These are phyloP conservation scores for Claviceps sorghi DNA, from an alignment of 2,329 filamentous ascomycete species.

Conservation along the genomic window DNA sequence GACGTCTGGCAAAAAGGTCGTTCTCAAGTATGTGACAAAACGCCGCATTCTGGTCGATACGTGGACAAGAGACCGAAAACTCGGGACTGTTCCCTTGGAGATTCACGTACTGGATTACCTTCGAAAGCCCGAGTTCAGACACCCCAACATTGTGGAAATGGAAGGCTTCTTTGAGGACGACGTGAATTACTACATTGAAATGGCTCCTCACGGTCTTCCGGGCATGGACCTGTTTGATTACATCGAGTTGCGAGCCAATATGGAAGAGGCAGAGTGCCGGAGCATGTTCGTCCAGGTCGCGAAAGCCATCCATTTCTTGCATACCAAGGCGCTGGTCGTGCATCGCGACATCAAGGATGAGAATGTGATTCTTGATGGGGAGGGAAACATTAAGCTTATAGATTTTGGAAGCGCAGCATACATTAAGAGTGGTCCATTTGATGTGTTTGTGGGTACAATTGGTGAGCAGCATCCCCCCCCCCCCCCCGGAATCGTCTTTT, in stretches of 20 bases:
- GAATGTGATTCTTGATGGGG: constrained; percentile 90
- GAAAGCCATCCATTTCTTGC: constrained; percentile 76
- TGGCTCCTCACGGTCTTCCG: constrained; percentile 85
- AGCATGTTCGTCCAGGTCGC: constrained; percentile 94
- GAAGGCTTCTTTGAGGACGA: constrained; percentile 64
- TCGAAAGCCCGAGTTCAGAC: constrained; percentile 52
- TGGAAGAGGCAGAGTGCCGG: constrained; percentile 87
- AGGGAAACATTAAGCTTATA: constrained; percentile 90
- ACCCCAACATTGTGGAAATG: constrained; percentile 61
- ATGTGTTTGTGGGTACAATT: constrained; percentile 97
- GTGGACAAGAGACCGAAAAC: constrained; percentile 83
- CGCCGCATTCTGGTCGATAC: constrained; percentile 93
- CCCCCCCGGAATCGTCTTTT: background rate
- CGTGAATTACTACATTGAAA: constrained; percentile 96
- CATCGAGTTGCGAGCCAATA: constrained; percentile 88
- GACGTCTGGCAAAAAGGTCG: constrained; percentile 65
- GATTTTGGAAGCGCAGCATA: constrained; percentile 97
- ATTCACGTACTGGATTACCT: constrained; percentile 95
- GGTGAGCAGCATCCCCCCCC: constrained; percentile 47
- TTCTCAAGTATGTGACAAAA: constrained; percentile 97
- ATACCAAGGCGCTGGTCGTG: constrained; percentile 80
- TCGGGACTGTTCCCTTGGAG: constrained; percentile 90
- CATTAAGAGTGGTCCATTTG: constrained; percentile 95
- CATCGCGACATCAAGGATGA: constrained; percentile 99
- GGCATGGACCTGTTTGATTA: constrained; percentile 99